Percentiles rank a stretch among this genome's conserved stretches.
These are phyloP conservation scores for Sporothrix humicola DNA, from an alignment of 2,329 filamentous ascomycete genomes.

Conservation along the genomic window DNA sequence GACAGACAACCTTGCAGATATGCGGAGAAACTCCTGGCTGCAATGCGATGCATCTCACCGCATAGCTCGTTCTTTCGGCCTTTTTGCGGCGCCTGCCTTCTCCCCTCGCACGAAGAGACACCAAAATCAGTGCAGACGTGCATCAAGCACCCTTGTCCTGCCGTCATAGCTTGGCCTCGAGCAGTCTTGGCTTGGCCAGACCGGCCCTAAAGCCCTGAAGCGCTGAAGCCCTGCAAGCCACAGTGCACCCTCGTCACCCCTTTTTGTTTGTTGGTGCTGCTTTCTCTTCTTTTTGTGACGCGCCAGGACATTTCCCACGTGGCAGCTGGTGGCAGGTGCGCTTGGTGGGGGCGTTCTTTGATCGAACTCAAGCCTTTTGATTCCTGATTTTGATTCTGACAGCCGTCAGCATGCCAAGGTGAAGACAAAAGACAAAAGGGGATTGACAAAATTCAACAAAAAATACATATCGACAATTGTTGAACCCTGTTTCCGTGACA, in stretches of 20 bases:
- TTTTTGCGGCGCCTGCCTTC: slow-evolving; percentile 23
- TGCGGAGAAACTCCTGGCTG: neutral
- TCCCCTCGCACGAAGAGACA: neutral
- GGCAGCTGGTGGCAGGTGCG: slow-evolving; percentile 1
- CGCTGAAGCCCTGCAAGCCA: slow-evolving; percentile 13
- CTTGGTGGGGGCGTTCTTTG: neutral
- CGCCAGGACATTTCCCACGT: slow-evolving; percentile 13
- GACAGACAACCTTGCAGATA: no score
- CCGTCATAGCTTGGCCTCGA: neutral
- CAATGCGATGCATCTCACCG: neutral
- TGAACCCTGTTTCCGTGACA: neutral
- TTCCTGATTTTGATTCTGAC: neutral
- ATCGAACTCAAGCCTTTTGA: neutral
- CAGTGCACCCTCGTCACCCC: neutral
- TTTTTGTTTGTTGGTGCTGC: neutral
- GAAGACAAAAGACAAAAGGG: neutral
- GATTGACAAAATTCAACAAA: neutral
- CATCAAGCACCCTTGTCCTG: neutral
- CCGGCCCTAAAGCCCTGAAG: slow-evolving; percentile 13
- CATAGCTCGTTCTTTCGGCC: slow-evolving; percentile 13
- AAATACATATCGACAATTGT: neutral
- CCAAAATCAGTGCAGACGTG: neutral
- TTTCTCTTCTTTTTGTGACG: neutral
- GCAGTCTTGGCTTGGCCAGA: slow-evolving; percentile 19
- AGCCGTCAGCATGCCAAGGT: neutral